Evolutionary conservation across 129 eudicot genomes (phyloP), one percentile per base, ranked within the genome.

Genomic region (Silybum marianum): DNA sequence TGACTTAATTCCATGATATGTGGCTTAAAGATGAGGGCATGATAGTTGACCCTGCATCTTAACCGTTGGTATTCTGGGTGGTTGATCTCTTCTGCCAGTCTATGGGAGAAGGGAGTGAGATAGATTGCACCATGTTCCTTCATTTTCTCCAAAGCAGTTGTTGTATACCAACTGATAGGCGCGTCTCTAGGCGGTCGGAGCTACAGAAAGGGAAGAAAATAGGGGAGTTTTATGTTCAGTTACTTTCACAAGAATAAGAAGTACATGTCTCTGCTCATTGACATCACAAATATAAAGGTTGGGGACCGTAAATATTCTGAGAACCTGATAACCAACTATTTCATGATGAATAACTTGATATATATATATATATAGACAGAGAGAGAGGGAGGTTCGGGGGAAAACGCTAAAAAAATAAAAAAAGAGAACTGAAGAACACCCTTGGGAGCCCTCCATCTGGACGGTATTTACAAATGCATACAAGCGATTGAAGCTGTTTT

Each of bases 101-200:
- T 94, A 81, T 96, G 98, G n/a, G 99, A 95, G 83, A 95, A 95
- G 32, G 99, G 97, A 51, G 97, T 92, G 76, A 95, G 97, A 87
- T 95, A 95, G 9, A 95, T 91, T 34, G 97, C 99, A 74, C 95
- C 92, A 23, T 95, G 97, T 62, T 95, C 97, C 84, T 90, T 92
- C 99, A 95, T 92, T 85, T 89, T 92, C 80, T 88, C 80, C 82
- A 95, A 81, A 80, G 99, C 98, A 30, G 38, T 82, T 39, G 89
- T 88, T 13, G 90, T 92, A 75, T 95, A 95, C 99, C 99, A 95
- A 85, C 84, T 86, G 42, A 92, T 80, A 26, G 99, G 97, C 26
- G 99, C 94, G 83, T 95, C 99, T 89, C 99, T 92, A 34, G 97
- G 97, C 39, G 99, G 99, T 8, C 91, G 90, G n/a, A 92, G 81